A percentile compares a stretch with the other conserved stretches of the same genome.
phyloP scores from a whole-genome alignment of 192 early-diverging fungal species.

The Coemansia reversa region DNA sequence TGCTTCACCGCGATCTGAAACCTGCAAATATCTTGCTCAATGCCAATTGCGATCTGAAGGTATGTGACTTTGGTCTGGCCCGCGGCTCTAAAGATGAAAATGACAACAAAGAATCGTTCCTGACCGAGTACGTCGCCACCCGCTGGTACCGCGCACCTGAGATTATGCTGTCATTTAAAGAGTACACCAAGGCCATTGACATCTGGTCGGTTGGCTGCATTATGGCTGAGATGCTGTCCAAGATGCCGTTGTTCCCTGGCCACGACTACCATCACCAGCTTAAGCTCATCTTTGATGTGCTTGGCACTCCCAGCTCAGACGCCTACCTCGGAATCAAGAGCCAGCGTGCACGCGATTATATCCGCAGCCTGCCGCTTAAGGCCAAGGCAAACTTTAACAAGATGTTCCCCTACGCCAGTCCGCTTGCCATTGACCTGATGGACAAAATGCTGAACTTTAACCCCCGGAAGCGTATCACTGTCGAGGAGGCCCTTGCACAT shows the following conservation, averaged over 20 bases:
- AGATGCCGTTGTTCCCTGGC: slow-evolving; percentile 79
- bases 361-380: slow-evolving; percentile 85
- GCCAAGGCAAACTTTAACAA: slow-evolving; percentile 75
- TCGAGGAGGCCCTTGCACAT: slow-evolving; percentile 86
- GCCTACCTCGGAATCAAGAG: slow-evolving; percentile 80
- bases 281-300: slow-evolving; percentile 89
- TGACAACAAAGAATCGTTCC: slow-evolving; percentile 81
- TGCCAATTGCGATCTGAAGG: slow-evolving; percentile 97
- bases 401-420: slow-evolving; percentile 86
- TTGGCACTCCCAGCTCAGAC: slow-evolving; percentile 95
- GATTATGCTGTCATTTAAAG: slow-evolving; percentile 95
- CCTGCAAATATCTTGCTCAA: slow-evolving; percentile 97
- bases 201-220: slow-evolving; percentile 93
- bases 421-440: slow-evolving; percentile 85
- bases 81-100: slow-evolving; percentile 81
- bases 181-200: slow-evolving; percentile 98
- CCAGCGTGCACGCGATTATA: slow-evolving; percentile 84
- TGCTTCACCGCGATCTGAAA: slow-evolving; percentile 95
- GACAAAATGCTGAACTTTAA: slow-evolving; percentile 83
- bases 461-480: slow-evolving; percentile 84
- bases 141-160: slow-evolving; percentile 95
- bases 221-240: slow-evolving; percentile 78
- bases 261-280: slow-evolving; percentile 96
- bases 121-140: slow-evolving; percentile 96
- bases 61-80: slow-evolving; percentile 99